Base-by-base conservation (phyloP, 2,329 filamentous ascomycete species). In the Blastomyces gilchristii region DNA sequence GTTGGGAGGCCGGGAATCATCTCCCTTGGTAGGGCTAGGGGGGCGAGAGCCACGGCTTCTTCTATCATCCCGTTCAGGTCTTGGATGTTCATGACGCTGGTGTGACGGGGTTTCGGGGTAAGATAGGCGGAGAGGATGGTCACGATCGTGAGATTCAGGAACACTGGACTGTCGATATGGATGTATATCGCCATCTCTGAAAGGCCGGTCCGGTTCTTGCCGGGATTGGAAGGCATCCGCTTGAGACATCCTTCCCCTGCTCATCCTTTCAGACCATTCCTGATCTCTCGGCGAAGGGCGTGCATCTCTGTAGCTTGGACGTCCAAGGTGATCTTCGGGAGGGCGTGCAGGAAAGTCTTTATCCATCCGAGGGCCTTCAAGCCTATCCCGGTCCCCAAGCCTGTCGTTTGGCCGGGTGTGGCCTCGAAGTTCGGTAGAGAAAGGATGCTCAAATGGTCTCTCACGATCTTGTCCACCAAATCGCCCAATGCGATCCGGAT, bases 321-420 rank as follows among this genome's bases (percentile, higher is more conserved):
- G 72, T 58, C 72, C 73, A 69, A 75, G 74, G 34, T 75, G 70
- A 34, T 79, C 77, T 49, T 79, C 77, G 34, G 69, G 68, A 34
- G 70, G 68, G 62, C 75, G 71, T 41, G 68, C 64, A 18, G 69
- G 67, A 60, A 75, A 73, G 0, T 76, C 75, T 52, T 74, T 71
- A 41, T 68, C 65, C 2, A 37, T 59, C n/a, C 64, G 66, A 18
- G 62, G 39, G n/a, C 63, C 58, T 14, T 68, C 67, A 49, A 62
- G 54, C 58, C 71, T 65, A 47, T 77, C 76, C 58, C 69, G 68
- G 39, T 68, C 65, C n/a, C 62, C 64, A 31, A 65, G 37, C 39
- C 69, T 65, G n/a, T 71, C 72, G 57, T 67, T 67, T 14, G 72
- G 65, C 54, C 76, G 74, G 14, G 74, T 74, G 65, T 76, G 75